Evolutionary conservation across 1,139 yeast species (phyloP).

Genomic region (Pichia sp.): DNA sequence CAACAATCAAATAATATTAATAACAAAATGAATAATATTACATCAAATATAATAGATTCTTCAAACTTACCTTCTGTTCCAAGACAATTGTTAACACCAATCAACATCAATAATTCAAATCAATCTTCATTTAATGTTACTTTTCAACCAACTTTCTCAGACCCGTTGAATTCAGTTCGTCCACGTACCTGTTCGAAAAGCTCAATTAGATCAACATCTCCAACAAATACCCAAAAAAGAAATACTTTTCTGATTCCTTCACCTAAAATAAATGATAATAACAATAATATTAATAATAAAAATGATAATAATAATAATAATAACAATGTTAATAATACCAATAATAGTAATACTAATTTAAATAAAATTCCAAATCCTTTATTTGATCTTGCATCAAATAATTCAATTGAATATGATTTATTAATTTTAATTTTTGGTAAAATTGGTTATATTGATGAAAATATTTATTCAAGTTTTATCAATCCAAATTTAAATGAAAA

Average conservation of each 20-base stretch:
- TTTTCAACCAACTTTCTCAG: neutral
- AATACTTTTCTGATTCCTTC: neutral
- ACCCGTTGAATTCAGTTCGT: neutral
- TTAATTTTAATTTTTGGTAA: conserved; percentile 4
- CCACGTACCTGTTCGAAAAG: neutral
- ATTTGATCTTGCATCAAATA: neutral
- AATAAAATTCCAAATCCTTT: neutral
- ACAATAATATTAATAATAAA: neutral
- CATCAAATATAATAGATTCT: neutral
- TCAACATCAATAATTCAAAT: neutral
- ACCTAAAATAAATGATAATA: neutral
- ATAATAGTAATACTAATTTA: neutral
- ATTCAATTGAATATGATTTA: conserved; percentile 8
- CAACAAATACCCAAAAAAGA: neutral
- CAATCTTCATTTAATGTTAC: too few relatives aligned
- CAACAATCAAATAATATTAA: conserved; percentile 3
- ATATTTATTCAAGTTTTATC: neutral
- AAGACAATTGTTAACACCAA: neutral
- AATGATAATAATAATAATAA: neutral
- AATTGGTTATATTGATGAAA: conserved; percentile 7
- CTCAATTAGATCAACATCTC: conserved; percentile 1
- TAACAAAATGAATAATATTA: too few relatives aligned
- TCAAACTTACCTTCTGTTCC: conserved; percentile 5
- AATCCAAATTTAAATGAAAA: neutral
- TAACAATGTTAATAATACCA: too few relatives aligned